A percentile compares a stretch with the other conserved stretches of the same genome.
Evolutionary conservation across 495 filamentous ascomycete genomes (phyloP).

Genomic region (Endocarpon pusillum): DNA sequence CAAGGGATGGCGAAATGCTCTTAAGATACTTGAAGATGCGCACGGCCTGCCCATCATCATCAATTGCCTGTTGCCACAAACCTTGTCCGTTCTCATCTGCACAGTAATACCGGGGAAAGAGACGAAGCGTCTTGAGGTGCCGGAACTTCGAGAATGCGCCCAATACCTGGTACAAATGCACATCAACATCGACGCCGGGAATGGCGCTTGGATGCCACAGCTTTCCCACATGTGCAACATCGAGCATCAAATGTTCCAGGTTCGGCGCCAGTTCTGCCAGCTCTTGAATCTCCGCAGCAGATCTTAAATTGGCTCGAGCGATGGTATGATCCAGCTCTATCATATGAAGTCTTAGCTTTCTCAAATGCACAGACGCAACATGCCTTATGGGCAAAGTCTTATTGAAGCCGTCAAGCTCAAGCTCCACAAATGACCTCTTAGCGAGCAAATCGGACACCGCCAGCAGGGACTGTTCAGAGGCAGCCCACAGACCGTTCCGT

Average conservation of each 20-base stretch:
- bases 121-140: not conserved
- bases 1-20: not conserved
- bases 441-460: too few relatives aligned
- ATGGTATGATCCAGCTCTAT: too few relatives aligned
- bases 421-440: too few relatives aligned
- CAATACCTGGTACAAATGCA: not conserved
- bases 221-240: not conserved
- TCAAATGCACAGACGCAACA: too few relatives aligned
- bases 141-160: not conserved
- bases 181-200: constrained; percentile 1
- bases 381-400: too few relatives aligned
- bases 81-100: not conserved
- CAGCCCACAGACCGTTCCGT: too few relatives aligned
- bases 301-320: too few relatives aligned
- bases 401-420: too few relatives aligned
- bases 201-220: constrained; percentile 1
- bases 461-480: too few relatives aligned
- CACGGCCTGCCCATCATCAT: not conserved
- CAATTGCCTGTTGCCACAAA: not conserved
- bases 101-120: not conserved
- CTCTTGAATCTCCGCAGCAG: too few relatives aligned
- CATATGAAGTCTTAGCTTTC: too few relatives aligned
- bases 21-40: not conserved
- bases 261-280: not conserved
- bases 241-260: not conserved